A percentile compares a stretch with the other conserved stretches of the same genome.
Evolutionary conservation across 2,329 filamentous ascomycete genomes (phyloP).

Genomic region (Beauveria medogensis): DNA sequence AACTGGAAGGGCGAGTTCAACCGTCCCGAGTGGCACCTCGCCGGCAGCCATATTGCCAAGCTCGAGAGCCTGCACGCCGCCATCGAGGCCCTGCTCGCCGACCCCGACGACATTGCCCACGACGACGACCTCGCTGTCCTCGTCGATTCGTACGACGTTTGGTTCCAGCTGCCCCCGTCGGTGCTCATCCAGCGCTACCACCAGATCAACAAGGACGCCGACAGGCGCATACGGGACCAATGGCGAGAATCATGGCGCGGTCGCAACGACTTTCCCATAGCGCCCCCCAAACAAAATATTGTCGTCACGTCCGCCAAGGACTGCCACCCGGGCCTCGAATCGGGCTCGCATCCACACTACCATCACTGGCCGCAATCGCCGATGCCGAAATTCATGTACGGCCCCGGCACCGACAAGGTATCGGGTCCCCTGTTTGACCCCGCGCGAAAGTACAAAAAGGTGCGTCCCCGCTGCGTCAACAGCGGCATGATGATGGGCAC

Average conservation of each 20-base stretch:
- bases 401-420: conserved; percentile 23
- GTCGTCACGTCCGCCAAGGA: conserved; percentile 28
- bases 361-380: conserved; percentile 29
- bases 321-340: conserved; percentile 25
- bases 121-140: conserved; percentile 27
- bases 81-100: conserved; percentile 21
- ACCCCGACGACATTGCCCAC: conserved; percentile 12
- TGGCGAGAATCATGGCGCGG: conserved; percentile 16
- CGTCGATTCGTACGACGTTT: conserved; percentile 31
- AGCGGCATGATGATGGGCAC: conserved; percentile 30
- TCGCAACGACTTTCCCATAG: conserved; percentile 20
- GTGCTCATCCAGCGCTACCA: conserved; percentile 30
- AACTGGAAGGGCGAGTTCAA: conserved; percentile 33
- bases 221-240: conserved; percentile 19
- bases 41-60: conserved; percentile 31
- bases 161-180: conserved; percentile 31
- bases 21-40: conserved; percentile 28
- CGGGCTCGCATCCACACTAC: conserved; percentile 28
- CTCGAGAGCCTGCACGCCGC: conserved; percentile 26
- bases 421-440: conserved; percentile 21
- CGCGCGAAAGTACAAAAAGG: conserved; percentile 24
- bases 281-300: conserved; percentile 24
- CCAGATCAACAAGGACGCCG: conserved; percentile 25
- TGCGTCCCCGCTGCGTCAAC: conserved; percentile 28
- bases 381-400: conserved; percentile 26